Conservation (phyloP, 2,329 filamentous ascomycete genomes). For the Huntiella savannae region DNA sequence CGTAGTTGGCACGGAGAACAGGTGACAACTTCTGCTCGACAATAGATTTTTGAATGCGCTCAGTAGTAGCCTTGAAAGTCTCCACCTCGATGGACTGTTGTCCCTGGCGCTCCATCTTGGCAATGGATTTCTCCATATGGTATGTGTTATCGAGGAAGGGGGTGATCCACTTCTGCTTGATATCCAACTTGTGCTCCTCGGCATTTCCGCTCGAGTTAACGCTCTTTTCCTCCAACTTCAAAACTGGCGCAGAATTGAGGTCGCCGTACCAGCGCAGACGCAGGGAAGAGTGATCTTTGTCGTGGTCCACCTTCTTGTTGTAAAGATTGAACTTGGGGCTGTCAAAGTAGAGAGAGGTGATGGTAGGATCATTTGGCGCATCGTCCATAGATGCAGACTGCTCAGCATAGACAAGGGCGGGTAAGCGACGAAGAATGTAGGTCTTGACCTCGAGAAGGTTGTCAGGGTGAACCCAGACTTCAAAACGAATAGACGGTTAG, state of each 20-base stretch:
- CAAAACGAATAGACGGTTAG: background rate
- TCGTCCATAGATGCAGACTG: conserved; percentile 69
- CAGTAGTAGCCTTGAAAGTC: conserved; percentile 50
- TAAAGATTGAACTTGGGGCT: conserved; percentile 74
- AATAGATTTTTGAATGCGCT: conserved; percentile 64
- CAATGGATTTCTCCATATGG: conserved; percentile 73
- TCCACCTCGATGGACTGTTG: conserved; percentile 47
- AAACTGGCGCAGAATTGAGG: conserved; percentile 56
- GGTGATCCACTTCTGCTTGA: conserved; percentile 90
- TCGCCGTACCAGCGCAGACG: conserved; percentile 85
- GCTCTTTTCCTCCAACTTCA: conserved; percentile 78
- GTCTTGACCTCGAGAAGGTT: conserved; percentile 97
- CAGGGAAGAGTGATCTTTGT: conserved; percentile 60
- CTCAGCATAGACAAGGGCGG: conserved; percentile 82
- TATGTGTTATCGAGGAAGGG: conserved; percentile 74
- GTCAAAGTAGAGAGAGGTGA: conserved; percentile 94
- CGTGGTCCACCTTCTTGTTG: conserved; percentile 60
- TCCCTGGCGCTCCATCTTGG: conserved; percentile 68
- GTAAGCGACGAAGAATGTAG: conserved; percentile 73
- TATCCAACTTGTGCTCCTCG: conserved; percentile 59
- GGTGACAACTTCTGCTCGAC: conserved; percentile 61
- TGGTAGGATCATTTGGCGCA: conserved; percentile 63
- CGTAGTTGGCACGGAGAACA: conserved; percentile 79
- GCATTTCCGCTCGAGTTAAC: conserved; percentile 58
- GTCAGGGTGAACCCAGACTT: conserved; percentile 87